Base-by-base conservation (phyloP, 345 rosid genomes). In the Populus davidiana region DNA sequence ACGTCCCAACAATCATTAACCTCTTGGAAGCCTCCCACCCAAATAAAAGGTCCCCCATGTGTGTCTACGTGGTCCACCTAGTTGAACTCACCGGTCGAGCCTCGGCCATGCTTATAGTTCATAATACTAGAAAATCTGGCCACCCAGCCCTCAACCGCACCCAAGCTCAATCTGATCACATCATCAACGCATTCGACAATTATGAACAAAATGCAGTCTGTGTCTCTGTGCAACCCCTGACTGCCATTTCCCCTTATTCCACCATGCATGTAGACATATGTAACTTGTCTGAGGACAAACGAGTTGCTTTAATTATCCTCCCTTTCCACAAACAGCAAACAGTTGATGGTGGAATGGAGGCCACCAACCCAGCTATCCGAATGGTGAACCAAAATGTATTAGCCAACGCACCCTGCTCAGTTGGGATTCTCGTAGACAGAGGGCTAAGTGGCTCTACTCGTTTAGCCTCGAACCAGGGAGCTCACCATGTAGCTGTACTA, bases 261-360 rank as follows among this genome's bases (percentile, higher is more conserved):
- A 90, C 99, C 44, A 93, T 96, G 98, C 99, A 93, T 17, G 99
- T 92, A 83, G 98, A 96, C 70, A 88, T 95, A 43, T 89, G 98
- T 82, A 88, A 78, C 83, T 75, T 96, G 80, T 96, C 98, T 7
- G 99, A 96, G 79, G 98, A 93, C 77, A 96, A 93, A 80, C 87
- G 94, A 5, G 90, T 90, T 5, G 87, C 96, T 17, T 78, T 96
- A 31, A 79, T 92, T 62, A 89, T 93, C 83, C 82, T 96, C 71
- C 99, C 99, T 9, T 93, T 96, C 84, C 99, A 96, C 77, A 93
- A 91, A 80, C 98, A 96, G 29, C 97, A 89, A 76, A 93, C 98
- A 0, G 96, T 96, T 2, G 97, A 96, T 75, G 99, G 98, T 43
- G 96, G 93, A 13, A 96, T 96, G 99, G 99, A 96, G 81, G 92